These are phyloP conservation scores for Silene latifolia DNA, from an alignment of 148 eudicot species.

Conservation along the genomic window DNA sequence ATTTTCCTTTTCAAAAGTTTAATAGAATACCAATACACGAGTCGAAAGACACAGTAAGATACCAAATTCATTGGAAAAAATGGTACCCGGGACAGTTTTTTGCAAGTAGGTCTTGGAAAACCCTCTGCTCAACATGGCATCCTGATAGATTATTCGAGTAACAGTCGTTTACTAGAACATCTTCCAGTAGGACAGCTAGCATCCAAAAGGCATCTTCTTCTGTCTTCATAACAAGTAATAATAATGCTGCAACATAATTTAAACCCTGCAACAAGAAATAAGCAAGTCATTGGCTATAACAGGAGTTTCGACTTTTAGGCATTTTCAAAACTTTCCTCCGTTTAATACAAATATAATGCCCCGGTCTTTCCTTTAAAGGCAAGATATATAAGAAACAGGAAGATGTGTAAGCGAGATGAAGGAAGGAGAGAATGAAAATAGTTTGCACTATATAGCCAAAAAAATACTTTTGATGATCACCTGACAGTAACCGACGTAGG, in stretches of 20 bases:
- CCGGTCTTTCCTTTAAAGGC: not conserved
- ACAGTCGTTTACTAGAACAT: conserved; percentile 83
- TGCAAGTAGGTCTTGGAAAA: conserved; percentile 71
- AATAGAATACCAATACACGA: not conserved
- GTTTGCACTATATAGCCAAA: not conserved
- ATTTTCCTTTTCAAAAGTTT: conserved; percentile 23
- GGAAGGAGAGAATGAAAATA: not conserved
- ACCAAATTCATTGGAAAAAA: not conserved
- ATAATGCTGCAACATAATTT: conserved; percentile 88
- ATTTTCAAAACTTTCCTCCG: not conserved
- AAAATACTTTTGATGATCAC: conserved; percentile 29
- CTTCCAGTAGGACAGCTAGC: conserved; percentile 88
- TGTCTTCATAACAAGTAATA: conserved; percentile 97
- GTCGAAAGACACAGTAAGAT: not conserved
- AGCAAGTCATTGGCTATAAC: not conserved
- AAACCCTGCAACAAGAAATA: conserved; percentile 55
- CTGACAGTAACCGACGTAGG: conserved; percentile 99
- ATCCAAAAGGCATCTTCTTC: conserved; percentile 99
- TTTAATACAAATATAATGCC: no score
- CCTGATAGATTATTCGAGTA: conserved; percentile 83
- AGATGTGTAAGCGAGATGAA: not conserved
- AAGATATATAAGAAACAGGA: not conserved
- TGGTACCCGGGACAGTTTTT: conserved; percentile 80
- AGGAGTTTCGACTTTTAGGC: not conserved
- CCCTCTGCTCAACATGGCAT: conserved; percentile 98